Evolutionary conservation across 768 basidiomycete genomes (phyloP).

Genomic region (Tricholoma terreum): DNA sequence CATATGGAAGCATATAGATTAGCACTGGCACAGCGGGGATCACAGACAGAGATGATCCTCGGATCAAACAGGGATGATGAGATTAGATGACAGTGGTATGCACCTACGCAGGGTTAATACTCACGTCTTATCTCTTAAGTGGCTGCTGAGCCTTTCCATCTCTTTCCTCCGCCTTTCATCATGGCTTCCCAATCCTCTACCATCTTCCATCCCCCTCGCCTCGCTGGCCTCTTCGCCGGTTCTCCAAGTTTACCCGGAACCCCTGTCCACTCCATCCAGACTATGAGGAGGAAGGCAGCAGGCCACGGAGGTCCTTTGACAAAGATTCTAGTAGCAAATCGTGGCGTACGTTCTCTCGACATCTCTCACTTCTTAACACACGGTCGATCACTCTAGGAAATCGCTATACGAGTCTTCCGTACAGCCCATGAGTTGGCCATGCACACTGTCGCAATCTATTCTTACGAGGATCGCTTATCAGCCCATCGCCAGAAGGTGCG

Average conservation of each 20-base stretch:
- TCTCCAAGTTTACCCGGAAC: slow-evolving; percentile 80
- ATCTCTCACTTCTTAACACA: slow-evolving; percentile 6
- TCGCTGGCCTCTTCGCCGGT: slow-evolving; percentile 67
- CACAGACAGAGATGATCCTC: no score
- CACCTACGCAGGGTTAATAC: no score
- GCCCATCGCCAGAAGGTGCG: slow-evolving; percentile 95
- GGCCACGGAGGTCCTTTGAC: slow-evolving; percentile 89
- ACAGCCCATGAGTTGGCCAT: slow-evolving; percentile 98
- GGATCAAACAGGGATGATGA: no score
- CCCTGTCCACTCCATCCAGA: slow-evolving; percentile 86
- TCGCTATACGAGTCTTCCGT: slow-evolving; percentile 97
- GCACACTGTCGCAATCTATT: slow-evolving; percentile 99
- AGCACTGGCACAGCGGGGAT: no score
- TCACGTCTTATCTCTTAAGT: slow-evolving; percentile 10
- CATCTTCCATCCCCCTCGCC: slow-evolving; percentile 66
- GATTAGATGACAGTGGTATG: no score
- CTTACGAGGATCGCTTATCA: slow-evolving; percentile 92
- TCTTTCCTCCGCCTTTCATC: slow-evolving; percentile 21
- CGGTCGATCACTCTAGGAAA: slow-evolving; percentile 65
- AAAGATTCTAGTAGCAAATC: slow-evolving; percentile 90
- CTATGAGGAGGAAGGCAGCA: slow-evolving; percentile 86
- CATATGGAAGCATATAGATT: no score
- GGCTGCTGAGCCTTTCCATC: not conserved
- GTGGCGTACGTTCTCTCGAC: slow-evolving; percentile 59
- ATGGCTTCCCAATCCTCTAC: slow-evolving; percentile 41